A percentile compares a stretch with the other conserved stretches of the same genome.
phyloP scores from a whole-genome alignment of 768 basidiomycete genomes.

The Leccinum uliginosum region DNA sequence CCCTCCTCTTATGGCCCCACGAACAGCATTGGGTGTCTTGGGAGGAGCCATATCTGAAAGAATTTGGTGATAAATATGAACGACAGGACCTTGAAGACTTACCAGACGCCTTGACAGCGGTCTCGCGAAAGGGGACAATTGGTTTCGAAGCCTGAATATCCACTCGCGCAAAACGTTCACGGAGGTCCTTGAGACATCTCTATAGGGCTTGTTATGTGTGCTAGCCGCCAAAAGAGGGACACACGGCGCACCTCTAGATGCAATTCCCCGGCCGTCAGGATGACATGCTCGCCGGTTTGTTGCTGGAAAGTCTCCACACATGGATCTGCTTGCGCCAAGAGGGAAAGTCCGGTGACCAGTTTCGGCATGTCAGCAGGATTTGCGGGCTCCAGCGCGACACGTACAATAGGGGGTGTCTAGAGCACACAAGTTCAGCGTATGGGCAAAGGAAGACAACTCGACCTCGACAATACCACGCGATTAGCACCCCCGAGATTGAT shows the following conservation, averaged over 20 bases:
- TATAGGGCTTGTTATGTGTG: conserved; percentile 29
- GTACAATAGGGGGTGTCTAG: conserved; percentile 86
- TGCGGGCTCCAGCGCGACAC: conserved; percentile 88
- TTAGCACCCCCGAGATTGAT: conserved; percentile 77
- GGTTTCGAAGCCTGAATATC: conserved; percentile 93
- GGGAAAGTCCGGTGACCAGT: conserved; percentile 78
- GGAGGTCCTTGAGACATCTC: conserved; percentile 95
- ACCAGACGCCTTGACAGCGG: conserved; percentile 80
- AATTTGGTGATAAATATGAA: background rate
- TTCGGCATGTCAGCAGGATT: conserved; percentile 85
- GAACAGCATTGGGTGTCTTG: conserved; percentile 61
- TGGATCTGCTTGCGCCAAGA: conserved; percentile 92
- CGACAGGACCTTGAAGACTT: conserved; percentile 3
- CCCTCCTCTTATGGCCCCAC: conserved; percentile 74
- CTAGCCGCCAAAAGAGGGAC: background rate
- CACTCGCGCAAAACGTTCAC: conserved; percentile 89
- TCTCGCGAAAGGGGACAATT: conserved; percentile 97
- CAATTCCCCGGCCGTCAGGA: conserved; percentile 91
- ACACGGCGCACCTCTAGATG: conserved; percentile 74
- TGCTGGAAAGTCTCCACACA: conserved; percentile 98
- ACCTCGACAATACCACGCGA: conserved; percentile 45
- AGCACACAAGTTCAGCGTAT: conserved; percentile 1
- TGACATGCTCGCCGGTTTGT: conserved; percentile 95
- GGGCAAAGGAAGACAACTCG: background rate
- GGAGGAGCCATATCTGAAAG: conserved; percentile 79